Conservation (phyloP, 495 filamentous ascomycete species). For the Venustampulla echinocandica region DNA sequence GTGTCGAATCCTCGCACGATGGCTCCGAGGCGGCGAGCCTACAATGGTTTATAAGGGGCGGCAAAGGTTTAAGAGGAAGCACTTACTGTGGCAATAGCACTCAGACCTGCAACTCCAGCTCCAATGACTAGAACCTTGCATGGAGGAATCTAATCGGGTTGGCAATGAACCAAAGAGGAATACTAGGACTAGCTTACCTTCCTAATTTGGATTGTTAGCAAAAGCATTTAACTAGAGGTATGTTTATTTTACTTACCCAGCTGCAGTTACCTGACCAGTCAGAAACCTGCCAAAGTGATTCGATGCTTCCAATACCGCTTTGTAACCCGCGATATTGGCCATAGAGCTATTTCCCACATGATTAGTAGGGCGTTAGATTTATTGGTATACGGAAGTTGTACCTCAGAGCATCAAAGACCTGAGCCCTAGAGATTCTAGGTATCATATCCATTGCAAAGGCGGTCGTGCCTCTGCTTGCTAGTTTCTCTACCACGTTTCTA, state of each 20-base stretch:
- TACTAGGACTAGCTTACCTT: constrained; percentile 13
- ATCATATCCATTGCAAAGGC: constrained; percentile 81
- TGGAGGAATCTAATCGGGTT: constrained; percentile 56
- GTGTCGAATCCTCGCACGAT: constrained; percentile 82
- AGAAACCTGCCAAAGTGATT: constrained; percentile 76
- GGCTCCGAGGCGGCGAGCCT: constrained; percentile 66
- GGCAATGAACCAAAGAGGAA: constrained; percentile 5
- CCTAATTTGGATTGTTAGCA: constrained; percentile 16
- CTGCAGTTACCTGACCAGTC: constrained; percentile 75
- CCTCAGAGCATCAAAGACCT: constrained; percentile 68
- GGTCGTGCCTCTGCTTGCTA: constrained; percentile 54
- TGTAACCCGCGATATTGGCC: constrained; percentile 85
- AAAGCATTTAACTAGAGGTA: constrained; percentile 11
- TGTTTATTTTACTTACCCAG: constrained; percentile 41
- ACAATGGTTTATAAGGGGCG: constrained; percentile 2
- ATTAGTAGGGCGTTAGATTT: constrained; percentile 4
- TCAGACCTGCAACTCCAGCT: constrained; percentile 71
- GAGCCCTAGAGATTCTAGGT: constrained; percentile 72
- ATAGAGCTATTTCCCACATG: constrained; percentile 45
- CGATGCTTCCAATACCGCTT: constrained; percentile 72
- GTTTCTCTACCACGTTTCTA: constrained; percentile 54
- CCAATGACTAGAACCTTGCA: constrained; percentile 79
- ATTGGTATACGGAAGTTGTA: constrained; percentile 7
- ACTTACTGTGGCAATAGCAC: constrained; percentile 60
- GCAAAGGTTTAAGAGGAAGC: neutral